A percentile compares a stretch with the other conserved stretches of the same genome.
Evolutionary conservation across 2,329 filamentous ascomycete species (phyloP).

Genomic region (Sclerotinia minor): DNA sequence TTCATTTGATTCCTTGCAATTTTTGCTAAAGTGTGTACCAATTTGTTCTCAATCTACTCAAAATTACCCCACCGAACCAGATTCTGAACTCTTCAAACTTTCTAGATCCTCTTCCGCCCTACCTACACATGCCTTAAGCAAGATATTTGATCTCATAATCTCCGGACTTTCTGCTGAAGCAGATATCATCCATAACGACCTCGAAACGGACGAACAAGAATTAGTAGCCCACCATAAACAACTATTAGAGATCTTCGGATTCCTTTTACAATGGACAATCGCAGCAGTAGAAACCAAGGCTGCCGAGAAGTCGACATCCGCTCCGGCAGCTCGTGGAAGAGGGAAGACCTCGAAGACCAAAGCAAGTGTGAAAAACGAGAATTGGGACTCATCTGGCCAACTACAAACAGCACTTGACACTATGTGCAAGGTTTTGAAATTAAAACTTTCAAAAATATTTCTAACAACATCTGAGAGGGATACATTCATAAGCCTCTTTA

Average conservation of each 20-base stretch:
- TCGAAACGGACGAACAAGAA: slow-evolving; percentile 90
- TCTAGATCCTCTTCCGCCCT: slow-evolving; percentile 80
- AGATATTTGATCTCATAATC: slow-evolving; percentile 86
- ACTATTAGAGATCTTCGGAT: slow-evolving; percentile 89
- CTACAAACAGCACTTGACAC: slow-evolving; percentile 84
- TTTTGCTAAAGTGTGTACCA: slow-evolving; percentile 89
- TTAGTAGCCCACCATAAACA: slow-evolving; percentile 83
- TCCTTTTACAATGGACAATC: slow-evolving; percentile 92
- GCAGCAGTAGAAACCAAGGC: slow-evolving; percentile 92
- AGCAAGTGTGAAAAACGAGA: slow-evolving; percentile 60
- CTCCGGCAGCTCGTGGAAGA: slow-evolving; percentile 68
- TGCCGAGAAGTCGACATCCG: slow-evolving; percentile 78
- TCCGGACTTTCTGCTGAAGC: slow-evolving; percentile 84
- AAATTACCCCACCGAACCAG: slow-evolving; percentile 46
- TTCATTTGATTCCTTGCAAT: slow-evolving; percentile 90
- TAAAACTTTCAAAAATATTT: slow-evolving; percentile 91
- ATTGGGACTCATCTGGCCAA: slow-evolving; percentile 87
- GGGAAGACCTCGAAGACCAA: slow-evolving; percentile 76
- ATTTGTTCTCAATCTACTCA: slow-evolving; percentile 48
- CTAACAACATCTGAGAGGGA: slow-evolving; percentile 94
- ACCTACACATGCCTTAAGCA: slow-evolving; percentile 80
- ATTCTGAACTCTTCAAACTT: slow-evolving; percentile 63
- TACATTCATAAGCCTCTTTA: slow-evolving; percentile 89
- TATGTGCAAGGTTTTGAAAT: slow-evolving; percentile 93
- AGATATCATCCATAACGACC: slow-evolving; percentile 79